Evolutionary conservation across 2,329 filamentous ascomycete species (phyloP).

Genomic region (Xylariaceae sp.): DNA sequence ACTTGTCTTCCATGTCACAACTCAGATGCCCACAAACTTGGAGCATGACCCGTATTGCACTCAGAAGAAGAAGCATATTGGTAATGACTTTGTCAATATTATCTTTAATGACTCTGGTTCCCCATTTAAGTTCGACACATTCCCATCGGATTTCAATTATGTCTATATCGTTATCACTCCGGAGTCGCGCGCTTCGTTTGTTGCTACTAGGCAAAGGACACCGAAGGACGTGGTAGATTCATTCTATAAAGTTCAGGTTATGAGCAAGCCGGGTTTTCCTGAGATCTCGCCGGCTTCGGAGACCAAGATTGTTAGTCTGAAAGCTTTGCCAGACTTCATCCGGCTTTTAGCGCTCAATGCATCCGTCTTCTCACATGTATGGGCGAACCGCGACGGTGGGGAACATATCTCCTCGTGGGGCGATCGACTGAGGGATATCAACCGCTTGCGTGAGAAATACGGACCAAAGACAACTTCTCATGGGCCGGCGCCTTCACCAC

Average conservation of each 20-base stretch:
- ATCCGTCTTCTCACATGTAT: conserved; percentile 91
- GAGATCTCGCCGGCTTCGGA: conserved; percentile 89
- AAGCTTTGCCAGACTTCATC: conserved; percentile 83
- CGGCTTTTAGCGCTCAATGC: conserved; percentile 90
- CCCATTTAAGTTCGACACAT: conserved; percentile 87
- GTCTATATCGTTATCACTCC: conserved; percentile 97
- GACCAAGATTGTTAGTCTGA: conserved; percentile 85
- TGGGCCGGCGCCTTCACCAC: conserved; percentile 38
- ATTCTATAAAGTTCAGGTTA: conserved; percentile 89
- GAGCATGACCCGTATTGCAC: conserved; percentile 77
- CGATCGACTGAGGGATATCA: conserved; percentile 83
- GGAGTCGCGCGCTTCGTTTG: conserved; percentile 77
- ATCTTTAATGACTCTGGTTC: conserved; percentile 97
- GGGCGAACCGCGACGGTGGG: conserved; percentile 76
- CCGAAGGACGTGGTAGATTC: conserved; percentile 48
- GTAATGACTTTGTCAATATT: conserved; percentile 97
- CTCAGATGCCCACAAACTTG: conserved; percentile 92
- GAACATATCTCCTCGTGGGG: conserved; percentile 92
- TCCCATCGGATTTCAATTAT: conserved; percentile 94
- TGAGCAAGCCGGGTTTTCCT: conserved; percentile 87
- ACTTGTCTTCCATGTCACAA: conserved; percentile 93
- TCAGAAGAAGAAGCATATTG: conserved; percentile 92
- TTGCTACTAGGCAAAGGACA: conserved; percentile 57
- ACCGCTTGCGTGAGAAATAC: conserved; percentile 75
- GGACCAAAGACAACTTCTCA: conserved; percentile 47